Conservation (phyloP, 2,329 filamentous ascomycete species). For the Camillea tinctor region DNA sequence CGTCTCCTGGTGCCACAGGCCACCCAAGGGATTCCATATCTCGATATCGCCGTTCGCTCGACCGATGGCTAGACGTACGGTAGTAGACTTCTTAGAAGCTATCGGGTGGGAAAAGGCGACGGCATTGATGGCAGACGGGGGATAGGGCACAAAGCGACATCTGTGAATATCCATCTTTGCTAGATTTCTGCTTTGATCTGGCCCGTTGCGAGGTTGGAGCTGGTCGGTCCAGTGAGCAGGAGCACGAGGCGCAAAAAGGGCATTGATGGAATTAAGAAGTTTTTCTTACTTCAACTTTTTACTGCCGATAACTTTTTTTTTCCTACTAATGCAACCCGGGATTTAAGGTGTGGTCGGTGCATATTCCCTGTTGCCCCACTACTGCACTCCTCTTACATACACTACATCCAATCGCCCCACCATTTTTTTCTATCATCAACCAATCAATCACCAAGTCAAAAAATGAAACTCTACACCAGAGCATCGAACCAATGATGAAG, state of each 20-base stretch:
- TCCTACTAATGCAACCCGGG: background rate
- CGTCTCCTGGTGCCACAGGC: constrained; percentile 86
- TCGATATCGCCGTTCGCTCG: constrained; percentile 95
- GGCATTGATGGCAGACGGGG: constrained; percentile 88
- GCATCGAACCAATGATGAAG: too few relatives aligned
- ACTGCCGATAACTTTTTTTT: background rate
- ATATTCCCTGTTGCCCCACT: background rate
- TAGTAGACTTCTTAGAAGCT: constrained; percentile 51
- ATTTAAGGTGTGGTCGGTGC: constrained; percentile 1
- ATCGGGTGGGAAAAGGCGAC: constrained; percentile 85
- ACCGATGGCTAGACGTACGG: constrained; percentile 79
- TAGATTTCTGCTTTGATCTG: constrained; percentile 6
- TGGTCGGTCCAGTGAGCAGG: background rate
- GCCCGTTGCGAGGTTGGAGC: background rate
- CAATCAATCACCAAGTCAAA: too few relatives aligned
- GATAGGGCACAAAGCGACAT: constrained; percentile 92
- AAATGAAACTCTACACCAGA: too few relatives aligned
- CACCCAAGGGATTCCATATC: constrained; percentile 88
- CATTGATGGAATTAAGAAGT: background rate
- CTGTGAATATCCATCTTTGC: constrained; percentile 87
- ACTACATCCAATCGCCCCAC: too few relatives aligned
- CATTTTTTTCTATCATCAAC: too few relatives aligned
- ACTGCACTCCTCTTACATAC: too few relatives aligned
- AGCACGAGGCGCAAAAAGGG: background rate
- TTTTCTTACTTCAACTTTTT: background rate